phyloP scores from a whole-genome alignment of 805 yeast genomes.

The Wickerhamiella lipophila region DNA sequence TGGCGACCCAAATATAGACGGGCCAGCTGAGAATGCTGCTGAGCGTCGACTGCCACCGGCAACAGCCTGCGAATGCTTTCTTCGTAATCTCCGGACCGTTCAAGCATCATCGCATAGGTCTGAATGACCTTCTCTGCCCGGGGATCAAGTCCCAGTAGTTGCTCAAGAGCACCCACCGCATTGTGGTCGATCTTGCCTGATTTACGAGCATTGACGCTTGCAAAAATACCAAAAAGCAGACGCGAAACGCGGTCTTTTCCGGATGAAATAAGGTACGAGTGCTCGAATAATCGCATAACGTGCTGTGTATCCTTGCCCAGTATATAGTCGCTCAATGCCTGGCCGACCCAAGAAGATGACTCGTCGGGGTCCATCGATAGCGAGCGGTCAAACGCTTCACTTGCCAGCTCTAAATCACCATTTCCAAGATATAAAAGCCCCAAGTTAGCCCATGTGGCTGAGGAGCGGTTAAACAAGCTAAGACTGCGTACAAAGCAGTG shows the following conservation, averaged over 20 bases:
- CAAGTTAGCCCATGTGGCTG: conserved; percentile 64
- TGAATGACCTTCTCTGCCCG: conserved; percentile 20
- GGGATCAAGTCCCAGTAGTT: conserved; percentile 38
- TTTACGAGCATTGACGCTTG: conserved; percentile 23
- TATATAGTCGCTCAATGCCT: conserved; percentile 42
- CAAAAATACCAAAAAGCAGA: conserved; percentile 55
- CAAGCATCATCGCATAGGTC: conserved; percentile 32
- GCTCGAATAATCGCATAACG: conserved; percentile 45
- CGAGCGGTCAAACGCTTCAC: conserved; percentile 56
- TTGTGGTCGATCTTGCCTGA: conserved; percentile 17
- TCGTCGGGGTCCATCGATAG: conserved; percentile 72
- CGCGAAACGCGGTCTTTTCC: conserved; percentile 61
- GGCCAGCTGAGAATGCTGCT: conserved; percentile 38
- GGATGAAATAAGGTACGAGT: conserved; percentile 64
- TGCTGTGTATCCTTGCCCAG: conserved; percentile 36
- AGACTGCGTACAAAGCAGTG: conserved; percentile 84
- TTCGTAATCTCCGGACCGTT: conserved; percentile 53
- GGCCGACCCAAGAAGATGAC: conserved; percentile 72
- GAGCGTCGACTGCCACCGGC: background rate
- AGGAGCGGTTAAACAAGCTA: conserved; percentile 53
- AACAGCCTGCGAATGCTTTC: conserved; percentile 30
- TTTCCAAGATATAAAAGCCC: conserved; percentile 61
- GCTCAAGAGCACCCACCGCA: conserved; percentile 34
- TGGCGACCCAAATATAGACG: conserved; percentile 53
- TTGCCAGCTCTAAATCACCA: conserved; percentile 61